Percentiles rank a stretch among this genome's conserved stretches.
phyloP scores from a whole-genome alignment of 495 filamentous ascomycete species.

The Penicillium pancosmium region DNA sequence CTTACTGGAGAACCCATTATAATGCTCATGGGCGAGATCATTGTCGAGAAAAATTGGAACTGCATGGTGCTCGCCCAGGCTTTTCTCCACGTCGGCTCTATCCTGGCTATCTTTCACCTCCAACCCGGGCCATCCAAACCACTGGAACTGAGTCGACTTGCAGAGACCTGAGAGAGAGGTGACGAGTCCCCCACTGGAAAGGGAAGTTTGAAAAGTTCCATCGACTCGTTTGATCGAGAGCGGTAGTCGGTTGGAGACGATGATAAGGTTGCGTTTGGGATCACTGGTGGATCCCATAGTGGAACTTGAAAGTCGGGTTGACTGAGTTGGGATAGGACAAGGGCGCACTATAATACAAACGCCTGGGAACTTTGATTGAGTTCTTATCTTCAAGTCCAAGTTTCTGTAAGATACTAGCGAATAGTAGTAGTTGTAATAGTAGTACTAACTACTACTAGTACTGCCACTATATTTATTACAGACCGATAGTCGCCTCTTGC shows the following conservation, averaged over 20 bases:
- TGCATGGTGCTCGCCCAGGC: slow-evolving; percentile 52
- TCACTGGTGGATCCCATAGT: slow-evolving; percentile 10
- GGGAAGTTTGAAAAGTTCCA: slow-evolving; percentile 71
- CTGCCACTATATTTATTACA: no score
- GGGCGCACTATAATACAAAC: background rate
- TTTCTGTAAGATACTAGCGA: background rate
- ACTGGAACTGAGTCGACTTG: slow-evolving; percentile 83
- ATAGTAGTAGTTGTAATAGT: no score
- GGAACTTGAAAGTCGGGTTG: background rate
- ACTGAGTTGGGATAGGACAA: background rate
- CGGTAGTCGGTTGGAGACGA: slow-evolving; percentile 70
- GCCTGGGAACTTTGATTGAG: no score
- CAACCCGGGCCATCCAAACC: slow-evolving; percentile 93
- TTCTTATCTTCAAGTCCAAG: background rate
- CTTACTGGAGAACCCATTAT: slow-evolving; percentile 62
- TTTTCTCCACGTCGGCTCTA: slow-evolving; percentile 46
- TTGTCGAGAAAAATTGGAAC: slow-evolving; percentile 57
- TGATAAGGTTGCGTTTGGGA: slow-evolving; percentile 57
- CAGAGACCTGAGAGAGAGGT: slow-evolving; percentile 82
- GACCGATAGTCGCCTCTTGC: background rate
- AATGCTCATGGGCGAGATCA: slow-evolving; percentile 57
- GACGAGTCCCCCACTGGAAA: slow-evolving; percentile 89
- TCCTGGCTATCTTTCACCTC: slow-evolving; percentile 50
- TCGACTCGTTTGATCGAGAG: slow-evolving; percentile 83
- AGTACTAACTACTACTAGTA: no score